Evolutionary conservation across 176 grass and related monocot genomes (phyloP), one percentile per base, ranked within the genome.

Genomic region (Carex littledalei): DNA sequence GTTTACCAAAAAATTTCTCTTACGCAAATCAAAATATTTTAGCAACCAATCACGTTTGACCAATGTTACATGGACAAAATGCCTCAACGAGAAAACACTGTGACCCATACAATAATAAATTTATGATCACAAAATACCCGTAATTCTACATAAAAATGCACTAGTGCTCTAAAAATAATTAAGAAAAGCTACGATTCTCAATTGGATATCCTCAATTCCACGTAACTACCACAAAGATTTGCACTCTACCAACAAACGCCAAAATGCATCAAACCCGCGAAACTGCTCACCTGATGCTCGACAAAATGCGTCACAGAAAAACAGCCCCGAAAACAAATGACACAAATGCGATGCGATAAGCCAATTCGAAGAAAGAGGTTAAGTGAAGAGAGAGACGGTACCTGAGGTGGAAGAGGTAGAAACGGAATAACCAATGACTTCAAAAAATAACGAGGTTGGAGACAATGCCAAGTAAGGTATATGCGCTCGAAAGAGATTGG

Each of bases 391-490:
- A 39, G 37, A 66, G 61, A 49, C 18, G 56, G 34, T 50, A 83
- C 81, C 80, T 29, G 60, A 68, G 39, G 62, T 17, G 47, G 41
- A 67, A 67, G 62, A 83, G 26, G 41, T 53, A 17, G 3, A 83
- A 67, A 83, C 41, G 81, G 21, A 65, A 68, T 18, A 67, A 68
- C 6, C 3, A 59, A 81, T 60, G 31, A 1, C 78, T 81, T 81
- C 12, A 26, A 54, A 32, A 78, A 24, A 8, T 20, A 67, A 52
- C 5, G 35, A 68, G 81, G 18, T 55, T 67, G 60, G 81, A 64
- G 62, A 47, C 13, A 64, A 32, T 49, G 63, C n/a, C 20, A 83
- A 83, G 81, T 11, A 83, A 83, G 62, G 81, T 83, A 83, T 68
- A 83, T 80, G 22, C 77, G 53, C 50, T 58, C 6, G 13, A 80